These are phyloP conservation scores for Chaetomium fimeti DNA, from an alignment of 495 filamentous ascomycete genomes.

Conservation along the genomic window DNA sequence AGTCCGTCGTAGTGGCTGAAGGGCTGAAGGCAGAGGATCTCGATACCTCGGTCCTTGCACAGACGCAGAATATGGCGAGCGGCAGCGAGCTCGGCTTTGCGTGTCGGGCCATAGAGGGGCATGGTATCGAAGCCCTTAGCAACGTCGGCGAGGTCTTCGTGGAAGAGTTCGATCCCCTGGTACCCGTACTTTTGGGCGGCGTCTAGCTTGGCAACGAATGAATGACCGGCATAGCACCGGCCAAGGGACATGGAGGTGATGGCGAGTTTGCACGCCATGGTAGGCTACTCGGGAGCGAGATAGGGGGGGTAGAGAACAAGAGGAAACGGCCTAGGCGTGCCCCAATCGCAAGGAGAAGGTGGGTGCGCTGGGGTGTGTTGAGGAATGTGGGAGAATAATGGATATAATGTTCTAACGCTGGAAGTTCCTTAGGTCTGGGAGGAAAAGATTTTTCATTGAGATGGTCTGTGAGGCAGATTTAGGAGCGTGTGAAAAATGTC, in stretches of 20 bases:
- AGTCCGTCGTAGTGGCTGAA: conserved; percentile 80
- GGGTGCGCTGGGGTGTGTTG: not conserved
- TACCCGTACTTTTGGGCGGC: conserved; percentile 64
- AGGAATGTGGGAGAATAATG: not conserved
- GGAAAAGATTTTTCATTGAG: not conserved
- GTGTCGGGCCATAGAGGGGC: conserved; percentile 31
- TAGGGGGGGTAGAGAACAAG: not conserved
- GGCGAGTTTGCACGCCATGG: conserved; percentile 45
- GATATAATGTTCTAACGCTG: not conserved
- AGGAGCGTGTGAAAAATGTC: not conserved
- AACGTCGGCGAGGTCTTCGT: conserved; percentile 70
- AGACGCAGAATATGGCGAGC: conserved; percentile 55
- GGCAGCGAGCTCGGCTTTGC: conserved; percentile 55
- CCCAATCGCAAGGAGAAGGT: not conserved
- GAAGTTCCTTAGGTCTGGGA: not conserved
- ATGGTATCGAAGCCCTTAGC: conserved; percentile 41
- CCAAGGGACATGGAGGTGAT: conserved; percentile 75
- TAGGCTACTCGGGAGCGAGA: not conserved
- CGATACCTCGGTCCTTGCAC: conserved; percentile 58
- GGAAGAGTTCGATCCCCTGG: conserved; percentile 73
- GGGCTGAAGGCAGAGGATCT: conserved; percentile 71
- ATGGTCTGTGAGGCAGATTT: not conserved
- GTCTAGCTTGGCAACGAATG: conserved; percentile 62
- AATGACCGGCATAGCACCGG: conserved; percentile 54
- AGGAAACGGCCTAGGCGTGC: too few species aligned